Conservation (phyloP, 2,329 filamentous ascomycete genomes). For the Dendryphion nanum region DNA sequence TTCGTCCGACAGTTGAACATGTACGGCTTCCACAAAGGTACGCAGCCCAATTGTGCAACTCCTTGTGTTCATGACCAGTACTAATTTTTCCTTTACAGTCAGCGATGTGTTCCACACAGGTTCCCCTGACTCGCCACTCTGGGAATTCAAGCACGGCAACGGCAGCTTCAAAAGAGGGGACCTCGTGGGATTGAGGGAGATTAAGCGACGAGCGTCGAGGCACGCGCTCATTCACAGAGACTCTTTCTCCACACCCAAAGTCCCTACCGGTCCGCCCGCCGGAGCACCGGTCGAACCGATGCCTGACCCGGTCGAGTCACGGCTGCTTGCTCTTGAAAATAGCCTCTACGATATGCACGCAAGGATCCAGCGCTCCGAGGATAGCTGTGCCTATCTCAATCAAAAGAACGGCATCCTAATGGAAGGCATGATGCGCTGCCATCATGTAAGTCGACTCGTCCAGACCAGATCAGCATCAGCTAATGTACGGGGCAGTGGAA, state of each 20-base stretch:
- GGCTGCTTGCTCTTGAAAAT: conserved; percentile 75
- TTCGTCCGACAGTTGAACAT: conserved; percentile 98
- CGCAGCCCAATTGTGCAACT: conserved; percentile 13
- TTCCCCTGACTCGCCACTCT: conserved; percentile 87
- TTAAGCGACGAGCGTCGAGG: conserved; percentile 89
- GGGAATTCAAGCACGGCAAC: conserved; percentile 98
- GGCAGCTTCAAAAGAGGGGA: conserved; percentile 97
- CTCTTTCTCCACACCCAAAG: conserved; percentile 73
- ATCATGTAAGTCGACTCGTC: conserved; percentile 53
- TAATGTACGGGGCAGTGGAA: conserved; percentile 62
- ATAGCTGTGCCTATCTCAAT: conserved; percentile 75
- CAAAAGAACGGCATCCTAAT: conserved; percentile 78
- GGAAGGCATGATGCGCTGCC: conserved; percentile 73
- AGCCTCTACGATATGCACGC: conserved; percentile 75
- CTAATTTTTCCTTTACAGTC: conserved; percentile 56
- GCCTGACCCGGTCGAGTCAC: conserved; percentile 73
- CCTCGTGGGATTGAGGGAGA: conserved; percentile 84
- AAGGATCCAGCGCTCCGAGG: conserved; percentile 78
- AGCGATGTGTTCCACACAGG: conserved; percentile 98
- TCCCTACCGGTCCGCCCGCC: conserved; percentile 69
- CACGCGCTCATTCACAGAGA: conserved; percentile 93
- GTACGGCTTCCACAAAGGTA: conserved; percentile 99
- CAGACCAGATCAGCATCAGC: conserved; percentile 16
- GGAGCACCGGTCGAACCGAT: conserved; percentile 83
- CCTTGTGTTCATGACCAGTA: conserved; percentile 3